phyloP scores from a whole-genome alignment of 805 yeast species.

The Sugiyamaella marilandica region DNA sequence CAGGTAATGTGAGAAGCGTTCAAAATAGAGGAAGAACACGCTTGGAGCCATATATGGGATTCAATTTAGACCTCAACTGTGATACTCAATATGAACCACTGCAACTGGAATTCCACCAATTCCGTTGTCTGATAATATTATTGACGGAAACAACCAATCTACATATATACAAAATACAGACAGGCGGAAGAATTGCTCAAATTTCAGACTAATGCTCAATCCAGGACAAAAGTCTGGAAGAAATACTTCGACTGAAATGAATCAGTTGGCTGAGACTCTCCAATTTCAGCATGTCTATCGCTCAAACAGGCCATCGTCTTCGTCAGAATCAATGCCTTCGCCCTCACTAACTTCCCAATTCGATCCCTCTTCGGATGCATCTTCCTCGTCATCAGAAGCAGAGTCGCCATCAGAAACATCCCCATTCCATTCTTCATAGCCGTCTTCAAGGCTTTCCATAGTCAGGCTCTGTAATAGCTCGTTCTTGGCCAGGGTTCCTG shows the following conservation, averaged over 20 bases:
- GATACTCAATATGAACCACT: no score
- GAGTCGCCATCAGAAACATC: conserved; percentile 23
- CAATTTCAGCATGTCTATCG: conserved; percentile 21
- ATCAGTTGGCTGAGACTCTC: background rate
- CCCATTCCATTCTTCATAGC: conserved; percentile 15
- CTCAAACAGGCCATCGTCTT: conserved; percentile 63
- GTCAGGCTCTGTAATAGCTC: conserved; percentile 36
- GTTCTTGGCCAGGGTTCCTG: conserved; percentile 23
- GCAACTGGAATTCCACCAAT: background rate
- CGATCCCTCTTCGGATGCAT: conserved; percentile 31
- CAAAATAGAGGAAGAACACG: no score
- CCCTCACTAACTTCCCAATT: conserved; percentile 40
- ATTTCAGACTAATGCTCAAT: no score
- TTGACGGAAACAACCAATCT: no score
- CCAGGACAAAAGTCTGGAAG: background rate
- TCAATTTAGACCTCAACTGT: no score
- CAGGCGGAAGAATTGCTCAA: background rate
- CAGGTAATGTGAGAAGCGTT: no score
- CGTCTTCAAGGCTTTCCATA: conserved; percentile 31
- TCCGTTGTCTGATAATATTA: background rate
- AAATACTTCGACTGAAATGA: background rate
- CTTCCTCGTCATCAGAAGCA: conserved; percentile 31
- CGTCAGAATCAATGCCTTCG: conserved; percentile 41
- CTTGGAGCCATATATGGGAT: no score
- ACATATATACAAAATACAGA: background rate